Evolutionary conservation across 495 filamentous ascomycete species (phyloP).

Genomic region (Neurospora sp.): DNA sequence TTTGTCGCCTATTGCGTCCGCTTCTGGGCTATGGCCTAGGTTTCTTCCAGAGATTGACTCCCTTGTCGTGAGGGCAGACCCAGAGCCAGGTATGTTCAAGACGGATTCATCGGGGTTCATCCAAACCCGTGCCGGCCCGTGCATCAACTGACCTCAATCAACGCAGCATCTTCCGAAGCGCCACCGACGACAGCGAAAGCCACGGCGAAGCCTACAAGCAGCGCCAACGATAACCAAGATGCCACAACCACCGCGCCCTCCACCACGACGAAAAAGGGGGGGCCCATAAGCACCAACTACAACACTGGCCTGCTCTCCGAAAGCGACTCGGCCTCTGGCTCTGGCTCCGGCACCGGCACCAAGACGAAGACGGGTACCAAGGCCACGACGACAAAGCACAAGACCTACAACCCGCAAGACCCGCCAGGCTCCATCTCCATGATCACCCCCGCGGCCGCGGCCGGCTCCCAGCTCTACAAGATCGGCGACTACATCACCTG

Average conservation of each 20-base stretch:
- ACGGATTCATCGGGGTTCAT: neutral
- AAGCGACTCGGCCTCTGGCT: constrained; percentile 3
- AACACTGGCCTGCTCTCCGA: constrained; percentile 22
- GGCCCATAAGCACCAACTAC: neutral
- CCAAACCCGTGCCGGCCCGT: constrained; percentile 3
- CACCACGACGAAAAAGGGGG: constrained; percentile 2
- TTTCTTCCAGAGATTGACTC: constrained; percentile 28
- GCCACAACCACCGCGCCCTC: constrained; percentile 1
- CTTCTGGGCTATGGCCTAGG: constrained; percentile 23
- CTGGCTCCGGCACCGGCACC: constrained; percentile 12
- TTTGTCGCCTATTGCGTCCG: constrained; percentile 22
- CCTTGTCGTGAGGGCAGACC: constrained; percentile 29
- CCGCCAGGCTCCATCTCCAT: constrained; percentile 70
- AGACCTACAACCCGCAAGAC: constrained; percentile 47
- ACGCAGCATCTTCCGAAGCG: constrained; percentile 9
- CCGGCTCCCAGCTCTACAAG: constrained; percentile 69
- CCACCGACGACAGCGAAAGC: neutral
- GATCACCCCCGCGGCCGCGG: constrained; percentile 55
- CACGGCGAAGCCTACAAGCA: neutral
- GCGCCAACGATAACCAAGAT: neutral
- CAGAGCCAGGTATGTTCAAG: constrained; percentile 12
- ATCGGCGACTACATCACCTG: constrained; percentile 80
- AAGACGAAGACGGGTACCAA: constrained; percentile 16
- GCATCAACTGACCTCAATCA: constrained; percentile 8
- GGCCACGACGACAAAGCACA: constrained; percentile 34